Evolutionary conservation across 352 stramenopile genomes (phyloP), one percentile per base, ranked within the genome.

Genomic region (Phytophthora hibernalis): DNA sequence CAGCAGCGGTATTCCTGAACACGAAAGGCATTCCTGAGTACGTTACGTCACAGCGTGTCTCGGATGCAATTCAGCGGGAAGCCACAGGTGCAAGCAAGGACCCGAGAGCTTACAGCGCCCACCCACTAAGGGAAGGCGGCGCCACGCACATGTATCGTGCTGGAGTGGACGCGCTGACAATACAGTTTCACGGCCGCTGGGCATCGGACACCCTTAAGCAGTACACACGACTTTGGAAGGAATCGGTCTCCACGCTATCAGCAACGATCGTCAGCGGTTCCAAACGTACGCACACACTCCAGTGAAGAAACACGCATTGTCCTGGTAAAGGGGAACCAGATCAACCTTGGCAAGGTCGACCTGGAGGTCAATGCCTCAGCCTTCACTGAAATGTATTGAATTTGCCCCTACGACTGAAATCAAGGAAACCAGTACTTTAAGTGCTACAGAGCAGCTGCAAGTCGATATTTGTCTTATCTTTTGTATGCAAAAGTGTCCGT

Each of bases 171-270:
- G 22, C 20, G 16, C 45, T 56, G 11, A 56, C 55, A 2, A 64
- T 64, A 20, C 35, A 64, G 26, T 56, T 64, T 33, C 55, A 64
- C 31, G 54, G 54, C 7, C 28, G 44, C 8, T 54, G 44, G 54
- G 54, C 22, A 18, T 63, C 54, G 0, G 54, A 63, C 30, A 54
- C 54, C 0, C 49, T 63, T 33, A 63, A 63, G 13, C 28, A 51
- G n/a, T 62, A 62, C 44, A 54, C 54, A 3, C n/a, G 43, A 2
- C 13, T 62, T 6, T 54, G 54, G 30, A 61, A 61, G 42, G 40
- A 61, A 12, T 52, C 53, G 2, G 53, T 52, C 1, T 9, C 15
- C 20, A 2, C 40, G 3, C n/a, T 61, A 0, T 26, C 38, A 15
- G 31, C 54, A 1, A 15, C 20, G 8, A 53, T 61, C n/a, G 12